Evolutionary conservation across 495 filamentous ascomycete genomes (phyloP).

Genomic region (Trichocladium antarcticum): DNA sequence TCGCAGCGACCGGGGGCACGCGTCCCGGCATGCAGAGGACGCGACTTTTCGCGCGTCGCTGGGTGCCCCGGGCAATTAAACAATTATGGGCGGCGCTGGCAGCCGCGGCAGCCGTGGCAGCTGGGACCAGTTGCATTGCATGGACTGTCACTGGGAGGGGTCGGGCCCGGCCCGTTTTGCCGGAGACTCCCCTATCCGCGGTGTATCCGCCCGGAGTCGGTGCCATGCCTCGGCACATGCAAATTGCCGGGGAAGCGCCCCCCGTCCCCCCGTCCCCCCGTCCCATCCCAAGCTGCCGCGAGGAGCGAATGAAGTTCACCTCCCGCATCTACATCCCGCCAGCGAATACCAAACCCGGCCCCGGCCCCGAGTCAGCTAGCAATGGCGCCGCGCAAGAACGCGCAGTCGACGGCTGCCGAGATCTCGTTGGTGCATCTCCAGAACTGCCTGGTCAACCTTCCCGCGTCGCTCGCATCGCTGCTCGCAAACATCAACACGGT

Average conservation of each 20-base stretch:
- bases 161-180: neutral
- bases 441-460: conserved; percentile 90
- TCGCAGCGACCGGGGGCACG: conserved; percentile 12
- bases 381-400: conserved; percentile 57
- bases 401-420: conserved; percentile 58
- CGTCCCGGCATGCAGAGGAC: conserved; percentile 15
- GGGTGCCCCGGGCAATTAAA: conserved; percentile 12
- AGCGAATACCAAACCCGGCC: neutral
- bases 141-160: neutral
- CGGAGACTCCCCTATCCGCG: neutral
- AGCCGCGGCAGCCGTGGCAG: neutral
- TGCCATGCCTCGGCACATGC: conserved; percentile 31
- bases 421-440: conserved; percentile 73
- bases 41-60: conserved; percentile 15
- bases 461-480: conserved; percentile 66
- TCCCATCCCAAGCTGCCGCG: neutral
- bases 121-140: conserved; percentile 6
- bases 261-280: neutral
- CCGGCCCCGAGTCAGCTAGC: neutral
- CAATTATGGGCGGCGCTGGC: neutral
- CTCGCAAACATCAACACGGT: conserved; percentile 83
- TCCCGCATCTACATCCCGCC: no score
- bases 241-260: conserved; percentile 14
- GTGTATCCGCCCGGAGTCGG: neutral
- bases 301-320: no score